Conservation (phyloP, 2,329 filamentous ascomycete species). For the Waltergamsia citrina region DNA sequence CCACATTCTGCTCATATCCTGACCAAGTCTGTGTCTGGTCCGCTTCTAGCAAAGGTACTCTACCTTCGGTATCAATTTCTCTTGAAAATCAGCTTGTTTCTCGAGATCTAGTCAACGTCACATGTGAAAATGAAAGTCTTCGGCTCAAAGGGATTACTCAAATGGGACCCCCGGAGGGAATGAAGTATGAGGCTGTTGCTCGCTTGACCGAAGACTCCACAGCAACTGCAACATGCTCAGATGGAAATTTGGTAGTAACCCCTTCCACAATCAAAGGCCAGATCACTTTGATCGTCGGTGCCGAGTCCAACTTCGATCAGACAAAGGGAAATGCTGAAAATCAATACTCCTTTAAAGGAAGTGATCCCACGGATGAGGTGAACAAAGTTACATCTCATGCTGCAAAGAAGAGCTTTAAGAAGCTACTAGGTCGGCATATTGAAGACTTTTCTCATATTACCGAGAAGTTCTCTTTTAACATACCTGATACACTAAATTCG, state of each 20-base stretch:
- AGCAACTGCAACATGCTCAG: constrained; percentile 4
- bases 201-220: constrained; percentile 12
- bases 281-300: constrained; percentile 30
- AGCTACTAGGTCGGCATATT: constrained; percentile 23
- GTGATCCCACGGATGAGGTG: constrained; percentile 30
- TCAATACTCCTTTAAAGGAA: constrained; percentile 37
- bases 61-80: constrained; percentile 29
- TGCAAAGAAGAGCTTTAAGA: constrained; percentile 16
- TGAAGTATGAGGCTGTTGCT: constrained; percentile 30
- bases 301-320: constrained; percentile 39
- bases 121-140: constrained; percentile 20
- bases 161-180: constrained; percentile 26
- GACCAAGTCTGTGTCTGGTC: constrained; percentile 18
- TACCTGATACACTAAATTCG: constrained; percentile 34
- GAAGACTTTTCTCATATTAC: constrained; percentile 30
- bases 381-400: constrained; percentile 21
- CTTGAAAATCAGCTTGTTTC: constrained; percentile 30
- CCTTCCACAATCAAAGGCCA: constrained; percentile 11
- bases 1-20: constrained; percentile 32
- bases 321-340: constrained; percentile 32
- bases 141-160: constrained; percentile 26
- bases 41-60: constrained; percentile 4
- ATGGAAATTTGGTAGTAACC: constrained; percentile 17
- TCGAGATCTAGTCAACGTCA: constrained; percentile 14
- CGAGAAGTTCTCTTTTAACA: constrained; percentile 27